Evolutionary conservation across 2,329 filamentous ascomycete species (phyloP).

Genomic region (Fusarium sp.): DNA sequence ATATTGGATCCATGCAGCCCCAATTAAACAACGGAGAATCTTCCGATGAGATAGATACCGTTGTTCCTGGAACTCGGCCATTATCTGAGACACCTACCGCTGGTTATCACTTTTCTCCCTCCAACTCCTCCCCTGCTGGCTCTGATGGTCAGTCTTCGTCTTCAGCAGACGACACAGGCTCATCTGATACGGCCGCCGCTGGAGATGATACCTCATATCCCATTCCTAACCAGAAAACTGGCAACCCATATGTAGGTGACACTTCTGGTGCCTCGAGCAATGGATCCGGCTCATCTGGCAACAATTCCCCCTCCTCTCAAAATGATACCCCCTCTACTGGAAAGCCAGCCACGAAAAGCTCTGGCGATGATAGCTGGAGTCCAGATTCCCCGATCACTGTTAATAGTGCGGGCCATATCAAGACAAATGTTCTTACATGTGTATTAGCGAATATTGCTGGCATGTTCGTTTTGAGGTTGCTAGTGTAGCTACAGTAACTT

Average conservation of each 20-base stretch:
- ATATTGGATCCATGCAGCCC: not conserved
- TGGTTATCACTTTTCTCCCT: not conserved
- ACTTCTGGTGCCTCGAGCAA: not conserved
- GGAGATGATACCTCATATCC: too few relatives aligned
- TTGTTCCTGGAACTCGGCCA: not conserved
- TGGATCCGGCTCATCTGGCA: not conserved
- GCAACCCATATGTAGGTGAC: not conserved
- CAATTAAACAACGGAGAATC: not conserved
- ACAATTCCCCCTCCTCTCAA: not conserved
- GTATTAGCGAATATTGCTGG: not conserved
- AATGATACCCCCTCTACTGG: not conserved
- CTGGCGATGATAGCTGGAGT: not conserved
- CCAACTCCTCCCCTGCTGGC: not conserved
- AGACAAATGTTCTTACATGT: not conserved
- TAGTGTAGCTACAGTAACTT: not conserved
- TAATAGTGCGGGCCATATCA: not conserved
- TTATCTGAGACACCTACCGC: not conserved
- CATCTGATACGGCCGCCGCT: not conserved
- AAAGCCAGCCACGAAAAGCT: not conserved
- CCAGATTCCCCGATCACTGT: not conserved
- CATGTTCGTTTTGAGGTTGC: not conserved
- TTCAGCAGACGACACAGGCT: not conserved
- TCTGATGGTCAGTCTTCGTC: not conserved
- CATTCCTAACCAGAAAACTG: not conserved
- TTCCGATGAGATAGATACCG: not conserved